phyloP scores from a whole-genome alignment of 805 yeast genomes.

The Candida insectalens region DNA sequence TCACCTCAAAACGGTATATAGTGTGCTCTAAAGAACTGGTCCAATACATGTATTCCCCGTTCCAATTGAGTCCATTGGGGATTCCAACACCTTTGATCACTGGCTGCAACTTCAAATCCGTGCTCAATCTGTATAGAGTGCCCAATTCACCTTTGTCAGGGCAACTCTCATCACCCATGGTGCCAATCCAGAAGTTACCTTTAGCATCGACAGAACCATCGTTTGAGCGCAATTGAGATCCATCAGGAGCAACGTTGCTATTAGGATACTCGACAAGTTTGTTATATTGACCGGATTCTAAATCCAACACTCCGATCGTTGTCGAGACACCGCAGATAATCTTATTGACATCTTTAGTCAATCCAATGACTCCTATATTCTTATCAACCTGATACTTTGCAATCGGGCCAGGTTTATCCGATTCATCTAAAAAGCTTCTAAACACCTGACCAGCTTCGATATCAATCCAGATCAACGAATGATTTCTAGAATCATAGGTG shows the following conservation, averaged over 20 bases:
- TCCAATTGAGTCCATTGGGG: conserved; percentile 69
- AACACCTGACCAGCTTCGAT: conserved; percentile 32
- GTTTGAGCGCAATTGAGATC: conserved; percentile 47
- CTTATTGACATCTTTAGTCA: conserved; percentile 45
- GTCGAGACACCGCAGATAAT: conserved; percentile 52
- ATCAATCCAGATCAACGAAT: conserved; percentile 42
- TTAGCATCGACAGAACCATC: conserved; percentile 75
- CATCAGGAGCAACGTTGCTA: conserved; percentile 19
- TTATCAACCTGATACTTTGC: conserved; percentile 27
- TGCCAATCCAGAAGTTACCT: conserved; percentile 74
- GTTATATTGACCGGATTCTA: conserved; percentile 29
- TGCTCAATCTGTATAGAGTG: conserved; percentile 33
- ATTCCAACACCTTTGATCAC: conserved; percentile 35
- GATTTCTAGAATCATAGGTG: conserved; percentile 47
- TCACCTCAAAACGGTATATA: conserved; percentile 39
- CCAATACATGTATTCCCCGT: conserved; percentile 34
- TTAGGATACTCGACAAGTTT: conserved; percentile 31
- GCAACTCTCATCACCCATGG: conserved; percentile 43
- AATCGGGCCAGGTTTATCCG: conserved; percentile 16
- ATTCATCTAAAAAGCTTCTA: conserved; percentile 19
- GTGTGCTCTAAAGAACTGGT: conserved; percentile 41
- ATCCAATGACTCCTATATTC: conserved; percentile 63
- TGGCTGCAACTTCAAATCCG: conserved; percentile 18
- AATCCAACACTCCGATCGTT: conserved; percentile 53
- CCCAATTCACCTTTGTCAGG: conserved; percentile 39